A percentile compares a stretch with the other conserved stretches of the same genome.
Conservation (phyloP, 768 basidiomycete genomes). For the Sporobolomyces roseus region DNA sequence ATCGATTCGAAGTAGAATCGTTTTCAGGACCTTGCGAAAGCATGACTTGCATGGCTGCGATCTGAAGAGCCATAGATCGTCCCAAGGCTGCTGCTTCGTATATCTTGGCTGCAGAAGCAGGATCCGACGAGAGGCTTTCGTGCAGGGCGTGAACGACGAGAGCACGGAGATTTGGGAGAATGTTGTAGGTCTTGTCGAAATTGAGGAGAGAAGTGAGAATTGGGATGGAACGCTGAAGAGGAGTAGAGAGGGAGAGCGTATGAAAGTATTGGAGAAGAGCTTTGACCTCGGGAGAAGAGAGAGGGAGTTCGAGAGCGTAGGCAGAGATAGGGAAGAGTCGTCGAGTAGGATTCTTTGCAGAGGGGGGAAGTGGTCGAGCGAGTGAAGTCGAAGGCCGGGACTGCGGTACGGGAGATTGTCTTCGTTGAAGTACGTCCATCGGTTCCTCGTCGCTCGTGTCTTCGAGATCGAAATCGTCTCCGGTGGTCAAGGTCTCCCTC, state of each 20-base stretch:
- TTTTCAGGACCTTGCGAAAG: conserved; percentile 4
- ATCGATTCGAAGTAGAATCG: neutral
- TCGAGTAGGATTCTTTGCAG: too few species aligned
- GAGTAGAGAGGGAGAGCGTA: conserved; percentile 75
- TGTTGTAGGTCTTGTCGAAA: conserved; percentile 72
- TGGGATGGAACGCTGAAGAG: conserved; percentile 82
- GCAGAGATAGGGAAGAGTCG: conserved; percentile 28
- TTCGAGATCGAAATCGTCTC: neutral
- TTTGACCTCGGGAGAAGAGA: conserved; percentile 78
- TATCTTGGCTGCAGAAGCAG: conserved; percentile 11
- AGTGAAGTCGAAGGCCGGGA: neutral
- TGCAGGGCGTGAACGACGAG: conserved; percentile 94
- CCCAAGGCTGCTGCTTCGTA: conserved; percentile 40
- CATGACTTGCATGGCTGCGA: conserved; percentile 33
- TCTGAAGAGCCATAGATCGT: conserved; percentile 29
- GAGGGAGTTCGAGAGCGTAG: conserved; percentile 72
- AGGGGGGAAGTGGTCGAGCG: neutral
- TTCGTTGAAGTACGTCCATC: conserved; percentile 16
- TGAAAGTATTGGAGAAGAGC: conserved; percentile 93
- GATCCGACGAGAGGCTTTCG: conserved; percentile 55
- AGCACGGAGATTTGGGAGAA: conserved; percentile 64
- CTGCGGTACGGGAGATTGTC: neutral
- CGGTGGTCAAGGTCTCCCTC: neutral
- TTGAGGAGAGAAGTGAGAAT: conserved; percentile 82
- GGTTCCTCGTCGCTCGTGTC: conserved; percentile 32